A percentile compares a stretch with the other conserved stretches of the same genome.
Conservation (phyloP, 1,139 yeast genomes). For the Diutina rugosa region DNA sequence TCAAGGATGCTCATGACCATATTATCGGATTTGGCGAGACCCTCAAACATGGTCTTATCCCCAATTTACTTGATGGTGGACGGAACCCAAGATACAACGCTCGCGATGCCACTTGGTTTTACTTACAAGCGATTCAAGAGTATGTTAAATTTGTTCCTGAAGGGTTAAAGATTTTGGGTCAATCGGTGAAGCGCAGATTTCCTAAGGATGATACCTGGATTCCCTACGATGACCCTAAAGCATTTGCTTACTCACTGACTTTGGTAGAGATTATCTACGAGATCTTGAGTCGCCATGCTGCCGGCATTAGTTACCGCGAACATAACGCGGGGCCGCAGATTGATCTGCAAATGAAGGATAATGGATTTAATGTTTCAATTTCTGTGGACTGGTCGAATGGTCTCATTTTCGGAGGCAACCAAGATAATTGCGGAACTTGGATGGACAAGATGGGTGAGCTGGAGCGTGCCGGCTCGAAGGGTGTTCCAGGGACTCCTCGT, state of each 20-base stretch:
- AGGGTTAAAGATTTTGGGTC: conserved; percentile 57
- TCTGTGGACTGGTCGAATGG: conserved; percentile 86
- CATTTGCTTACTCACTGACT: conserved; percentile 59
- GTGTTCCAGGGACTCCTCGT: conserved; percentile 93
- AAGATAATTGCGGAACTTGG: conserved; percentile 95
- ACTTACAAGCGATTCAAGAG: conserved; percentile 76
- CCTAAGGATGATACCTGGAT: conserved; percentile 81
- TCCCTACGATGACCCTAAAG: conserved; percentile 53
- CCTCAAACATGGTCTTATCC: conserved; percentile 88
- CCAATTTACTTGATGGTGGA: conserved; percentile 86
- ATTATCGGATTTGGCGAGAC: conserved; percentile 84
- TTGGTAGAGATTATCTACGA: conserved; percentile 74
- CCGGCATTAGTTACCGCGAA: conserved; percentile 78
- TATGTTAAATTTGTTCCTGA: conserved; percentile 57
- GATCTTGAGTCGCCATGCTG: conserved; percentile 74
- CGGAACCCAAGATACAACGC: conserved; percentile 92
- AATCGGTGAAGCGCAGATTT: conserved; percentile 68
- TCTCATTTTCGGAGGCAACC: conserved; percentile 81
- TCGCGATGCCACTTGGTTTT: conserved; percentile 96
- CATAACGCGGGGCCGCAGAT: conserved; percentile 88
- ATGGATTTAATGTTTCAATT: conserved; percentile 79
- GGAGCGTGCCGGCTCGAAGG: conserved; percentile 66
- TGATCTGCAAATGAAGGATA: conserved; percentile 86
- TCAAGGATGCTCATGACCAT: conserved; percentile 68
- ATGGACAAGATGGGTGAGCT: conserved; percentile 99